Conservation (phyloP, 129 eudicot species). For the Chrysanthemum lavandulifolium region DNA sequence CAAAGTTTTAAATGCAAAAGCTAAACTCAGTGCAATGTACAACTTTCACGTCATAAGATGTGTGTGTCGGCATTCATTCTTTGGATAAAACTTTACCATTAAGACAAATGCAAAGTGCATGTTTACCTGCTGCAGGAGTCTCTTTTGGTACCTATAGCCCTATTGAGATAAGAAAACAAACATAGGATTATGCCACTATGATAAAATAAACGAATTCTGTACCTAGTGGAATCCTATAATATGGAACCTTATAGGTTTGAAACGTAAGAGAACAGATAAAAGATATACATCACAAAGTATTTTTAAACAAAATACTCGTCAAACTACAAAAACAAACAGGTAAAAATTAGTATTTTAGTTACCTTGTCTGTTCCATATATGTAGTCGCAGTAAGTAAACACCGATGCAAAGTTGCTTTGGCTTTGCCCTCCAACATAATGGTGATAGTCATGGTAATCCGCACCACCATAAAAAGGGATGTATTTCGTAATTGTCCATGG, state of each 20-base stretch:
- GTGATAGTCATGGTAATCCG: slow-evolving; percentile 96
- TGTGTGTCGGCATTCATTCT: background rate
- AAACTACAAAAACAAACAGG: too few species aligned
- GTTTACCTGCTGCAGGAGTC: slow-evolving; percentile 61
- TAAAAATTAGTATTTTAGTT: background rate
- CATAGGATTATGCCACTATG: background rate
- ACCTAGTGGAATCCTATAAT: background rate
- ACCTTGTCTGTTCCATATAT: slow-evolving; percentile 99
- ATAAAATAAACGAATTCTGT: background rate
- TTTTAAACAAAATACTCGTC: too few species aligned
- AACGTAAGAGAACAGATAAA: background rate
- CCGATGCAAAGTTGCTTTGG: slow-evolving; percentile 95
- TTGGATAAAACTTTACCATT: background rate
- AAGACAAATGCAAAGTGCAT: background rate
- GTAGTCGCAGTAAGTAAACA: slow-evolving; percentile 88
- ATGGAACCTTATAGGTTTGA: background rate
- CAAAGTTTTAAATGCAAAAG: too few species aligned
- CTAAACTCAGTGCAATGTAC: too few species aligned
- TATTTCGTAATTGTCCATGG: slow-evolving; percentile 84
- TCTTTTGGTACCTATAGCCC: slow-evolving; percentile 84
- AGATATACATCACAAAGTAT: background rate
- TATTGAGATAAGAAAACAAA: slow-evolving; percentile 27
- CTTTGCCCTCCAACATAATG: slow-evolving; percentile 95
- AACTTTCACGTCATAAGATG: too few species aligned
- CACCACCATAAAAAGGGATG: slow-evolving; percentile 95